Conservation (phyloP, 2,329 filamentous ascomycete species). For the Xylaria sp. region DNA sequence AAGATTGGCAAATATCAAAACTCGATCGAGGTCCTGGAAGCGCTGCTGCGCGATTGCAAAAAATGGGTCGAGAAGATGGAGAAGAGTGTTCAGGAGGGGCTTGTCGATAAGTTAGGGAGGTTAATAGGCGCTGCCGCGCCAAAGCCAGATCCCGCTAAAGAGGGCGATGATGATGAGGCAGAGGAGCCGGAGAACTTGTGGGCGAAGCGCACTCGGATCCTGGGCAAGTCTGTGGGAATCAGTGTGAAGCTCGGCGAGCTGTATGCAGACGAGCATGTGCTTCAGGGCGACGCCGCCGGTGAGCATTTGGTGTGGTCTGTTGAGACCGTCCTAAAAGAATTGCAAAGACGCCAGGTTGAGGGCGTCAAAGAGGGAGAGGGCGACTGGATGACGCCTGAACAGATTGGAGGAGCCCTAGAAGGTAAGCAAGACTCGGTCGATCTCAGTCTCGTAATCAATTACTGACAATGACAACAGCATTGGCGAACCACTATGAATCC, state of each 20-base stretch:
- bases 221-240: slow-evolving; percentile 76
- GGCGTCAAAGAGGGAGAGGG: slow-evolving; percentile 74
- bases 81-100: slow-evolving; percentile 53
- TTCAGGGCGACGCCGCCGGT: slow-evolving; percentile 76
- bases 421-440: slow-evolving; percentile 47
- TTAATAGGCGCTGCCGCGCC: slow-evolving; percentile 31
- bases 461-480: slow-evolving; percentile 54
- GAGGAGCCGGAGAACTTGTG: slow-evolving; percentile 54
- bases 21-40: slow-evolving; percentile 78
- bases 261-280: slow-evolving; percentile 77
- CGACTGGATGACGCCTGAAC: slow-evolving; percentile 71
- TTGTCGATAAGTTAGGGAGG: slow-evolving; percentile 49
- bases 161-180: slow-evolving; percentile 22
- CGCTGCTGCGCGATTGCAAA: slow-evolving; percentile 72
- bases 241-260: slow-evolving; percentile 85
- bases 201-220: slow-evolving; percentile 66
- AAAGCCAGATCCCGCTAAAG: slow-evolving; percentile 19
- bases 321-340: slow-evolving; percentile 77
- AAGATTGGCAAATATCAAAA: slow-evolving; percentile 72
- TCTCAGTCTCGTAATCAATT: background rate
- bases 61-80: slow-evolving; percentile 65
- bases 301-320: slow-evolving; percentile 80
- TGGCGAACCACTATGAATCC: slow-evolving; percentile 77
- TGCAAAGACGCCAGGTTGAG: slow-evolving; percentile 68
- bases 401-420: slow-evolving; percentile 77